Evolutionary conservation across 352 stramenopile species (phyloP), one percentile per base, ranked within the genome.

Genomic region (Globisporangium nagaii): DNA sequence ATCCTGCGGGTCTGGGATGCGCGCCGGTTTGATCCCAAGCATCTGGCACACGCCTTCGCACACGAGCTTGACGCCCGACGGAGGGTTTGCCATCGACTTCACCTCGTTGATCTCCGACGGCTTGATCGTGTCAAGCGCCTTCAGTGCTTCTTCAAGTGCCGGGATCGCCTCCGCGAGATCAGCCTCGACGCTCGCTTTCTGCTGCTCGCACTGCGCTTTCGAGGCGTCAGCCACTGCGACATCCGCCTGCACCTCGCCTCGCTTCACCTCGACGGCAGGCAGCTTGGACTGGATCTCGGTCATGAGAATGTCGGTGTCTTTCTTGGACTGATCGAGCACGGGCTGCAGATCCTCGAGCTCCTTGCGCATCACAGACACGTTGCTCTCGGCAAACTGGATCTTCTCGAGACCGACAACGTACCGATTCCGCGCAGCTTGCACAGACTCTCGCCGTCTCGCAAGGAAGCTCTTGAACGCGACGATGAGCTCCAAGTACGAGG

Each of bases 21-120:
- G 75, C 8, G 82, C 75, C 9, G 93, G 81, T 58, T 98, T 97
- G 56, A 97, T 96, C 12, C 86, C 87, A 13, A 98, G 74, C 90
- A 98, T 98, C 32, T 98, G 88, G 50, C 94, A 98, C 13, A 98
- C 88, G 28, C 87, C 93, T 68, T 96, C 88, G 40, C 90, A 98
- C 10, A 98, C 93, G 9, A 98, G 62, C 62, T 97, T 96, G 12
- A 98, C 92, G 30, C 87, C 91, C 2, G 86, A 73, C 0, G 93
- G 94, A 6, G 94, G 94, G 64, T 97, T 98, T 7, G 86, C 77
- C 71, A 98, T 93, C 7, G 77, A 79, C 56, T 98, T 97, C 39
- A 98, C 88, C 71, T 97, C 91, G 53, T 93, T 95, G 55, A 98
- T 97, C 36, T 98, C 91, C 10, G 69, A 84, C 22, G 84, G 79